Conservation (phyloP, 139 green algal genomes). For the Chlorella sp. region DNA sequence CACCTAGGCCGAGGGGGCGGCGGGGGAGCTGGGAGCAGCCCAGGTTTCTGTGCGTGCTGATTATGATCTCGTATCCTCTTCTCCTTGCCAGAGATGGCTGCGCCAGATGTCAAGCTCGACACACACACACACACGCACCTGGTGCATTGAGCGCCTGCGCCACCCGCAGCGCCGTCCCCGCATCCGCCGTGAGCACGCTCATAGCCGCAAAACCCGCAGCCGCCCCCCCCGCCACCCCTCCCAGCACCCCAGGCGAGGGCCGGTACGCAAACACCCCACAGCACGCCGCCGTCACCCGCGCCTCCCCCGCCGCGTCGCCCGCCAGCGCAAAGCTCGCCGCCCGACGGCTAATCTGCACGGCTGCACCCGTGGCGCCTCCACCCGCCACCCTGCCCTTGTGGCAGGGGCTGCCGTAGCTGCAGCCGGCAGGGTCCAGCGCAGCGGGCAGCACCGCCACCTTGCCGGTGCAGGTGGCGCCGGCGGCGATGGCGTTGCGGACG, state of each 20-base stretch:
- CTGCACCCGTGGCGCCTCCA: slow-evolving; percentile 28
- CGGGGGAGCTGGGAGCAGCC: neutral
- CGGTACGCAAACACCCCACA: slow-evolving; percentile 5
- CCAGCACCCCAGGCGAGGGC: neutral
- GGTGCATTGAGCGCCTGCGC: slow-evolving; percentile 22
- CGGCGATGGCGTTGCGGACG: neutral
- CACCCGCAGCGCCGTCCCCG: slow-evolving; percentile 16
- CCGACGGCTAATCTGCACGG: slow-evolving; percentile 22
- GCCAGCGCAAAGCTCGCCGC: slow-evolving; percentile 16
- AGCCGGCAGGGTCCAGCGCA: slow-evolving; percentile 20
- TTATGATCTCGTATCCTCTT: too few species aligned
- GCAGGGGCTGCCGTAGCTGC: slow-evolving; percentile 28
- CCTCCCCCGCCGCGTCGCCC: slow-evolving; percentile 24
- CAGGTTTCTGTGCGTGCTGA: neutral
- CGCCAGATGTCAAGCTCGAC: too few species aligned
- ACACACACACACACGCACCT: slow-evolving; percentile 8
- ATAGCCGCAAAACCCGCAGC: neutral
- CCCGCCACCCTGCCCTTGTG: slow-evolving; percentile 24
- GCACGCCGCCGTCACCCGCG: slow-evolving; percentile 36
- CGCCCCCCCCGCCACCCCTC: neutral
- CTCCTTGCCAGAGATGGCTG: too few species aligned
- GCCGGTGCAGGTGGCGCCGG: slow-evolving; percentile 24
- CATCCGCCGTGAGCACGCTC: slow-evolving; percentile 21
- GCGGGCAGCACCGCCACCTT: slow-evolving; percentile 22
- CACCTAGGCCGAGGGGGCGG: neutral